These are phyloP conservation scores for Penstemon davidsonii DNA, from an alignment of 257 asterid species.

Conservation along the genomic window DNA sequence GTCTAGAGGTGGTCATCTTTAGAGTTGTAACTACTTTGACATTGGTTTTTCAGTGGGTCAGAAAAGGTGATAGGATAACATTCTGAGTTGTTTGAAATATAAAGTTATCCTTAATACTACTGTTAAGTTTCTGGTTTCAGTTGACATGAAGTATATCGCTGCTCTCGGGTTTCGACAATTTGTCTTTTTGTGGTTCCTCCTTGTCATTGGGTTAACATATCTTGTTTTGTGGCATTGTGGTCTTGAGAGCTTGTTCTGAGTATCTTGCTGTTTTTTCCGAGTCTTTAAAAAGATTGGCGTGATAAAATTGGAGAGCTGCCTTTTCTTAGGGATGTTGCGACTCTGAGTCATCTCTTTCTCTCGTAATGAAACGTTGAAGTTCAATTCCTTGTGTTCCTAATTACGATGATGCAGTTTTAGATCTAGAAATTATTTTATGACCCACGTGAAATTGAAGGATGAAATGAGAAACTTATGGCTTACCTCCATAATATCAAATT, in stretches of 20 bases:
- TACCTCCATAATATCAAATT: neutral
- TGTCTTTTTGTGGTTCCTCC: slow-evolving; percentile 1
- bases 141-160: neutral
- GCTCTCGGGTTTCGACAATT: neutral
- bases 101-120: neutral
- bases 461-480: neutral
- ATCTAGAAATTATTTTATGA: slow-evolving; percentile 13
- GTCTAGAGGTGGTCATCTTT: slow-evolving; percentile 5
- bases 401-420: neutral
- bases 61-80: neutral
- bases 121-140: neutral
- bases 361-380: slow-evolving; percentile 4
- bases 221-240: neutral
- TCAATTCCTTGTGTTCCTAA: neutral
- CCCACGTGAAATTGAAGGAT: neutral
- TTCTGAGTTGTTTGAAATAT: neutral
- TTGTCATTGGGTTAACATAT: neutral
- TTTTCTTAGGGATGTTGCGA: neutral
- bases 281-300: neutral
- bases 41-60: neutral
- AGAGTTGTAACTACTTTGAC: neutral
- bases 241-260: neutral
- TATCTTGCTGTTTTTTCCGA: neutral
- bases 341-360: slow-evolving; percentile 5
- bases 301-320: neutral